These are phyloP conservation scores for Ophiobolus disseminans DNA, from an alignment of 2,329 filamentous ascomycete species.

Conservation along the genomic window DNA sequence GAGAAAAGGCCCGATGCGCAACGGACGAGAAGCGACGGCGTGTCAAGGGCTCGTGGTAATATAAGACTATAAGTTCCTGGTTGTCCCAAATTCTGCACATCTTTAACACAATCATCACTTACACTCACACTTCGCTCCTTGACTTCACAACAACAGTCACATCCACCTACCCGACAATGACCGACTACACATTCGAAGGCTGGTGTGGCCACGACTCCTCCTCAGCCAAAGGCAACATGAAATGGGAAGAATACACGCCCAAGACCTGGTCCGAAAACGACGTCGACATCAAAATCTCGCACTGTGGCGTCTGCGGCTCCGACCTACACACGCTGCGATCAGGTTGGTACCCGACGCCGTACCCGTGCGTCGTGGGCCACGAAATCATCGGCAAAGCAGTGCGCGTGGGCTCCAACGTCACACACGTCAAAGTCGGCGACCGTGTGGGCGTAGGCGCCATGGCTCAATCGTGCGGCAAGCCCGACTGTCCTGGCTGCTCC, in stretches of 20 bases:
- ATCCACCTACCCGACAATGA: constrained; percentile 40
- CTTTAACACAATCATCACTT: too few relatives aligned
- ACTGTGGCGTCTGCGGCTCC: constrained; percentile 46
- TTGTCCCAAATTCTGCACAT: too few relatives aligned
- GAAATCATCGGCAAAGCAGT: constrained; percentile 51
- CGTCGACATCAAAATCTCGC: constrained; percentile 50
- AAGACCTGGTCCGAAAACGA: constrained; percentile 72
- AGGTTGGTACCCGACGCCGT: constrained; percentile 56
- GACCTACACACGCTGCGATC: constrained; percentile 46
- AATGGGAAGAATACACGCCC: constrained; percentile 56
- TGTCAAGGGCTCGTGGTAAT: too few relatives aligned
- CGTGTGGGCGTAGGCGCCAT: constrained; percentile 62
- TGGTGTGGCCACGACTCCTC: constrained; percentile 62
- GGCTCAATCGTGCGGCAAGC: constrained; percentile 57
- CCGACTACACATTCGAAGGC: constrained; percentile 57
- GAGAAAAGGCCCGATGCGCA: too few relatives aligned
- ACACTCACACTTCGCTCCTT: too few relatives aligned
- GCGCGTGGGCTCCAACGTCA: constrained; percentile 51
- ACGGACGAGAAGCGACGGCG: too few relatives aligned
- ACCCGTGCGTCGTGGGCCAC: constrained; percentile 55
- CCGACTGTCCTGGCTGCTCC: constrained; percentile 54
- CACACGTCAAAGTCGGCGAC: constrained; percentile 66
- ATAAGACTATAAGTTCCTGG: too few relatives aligned
- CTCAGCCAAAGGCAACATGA: constrained; percentile 61
- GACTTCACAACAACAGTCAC: background rate